phyloP scores from a whole-genome alignment of 1,139 yeast genomes.

The Saccharomycopsis hybrid region DNA sequence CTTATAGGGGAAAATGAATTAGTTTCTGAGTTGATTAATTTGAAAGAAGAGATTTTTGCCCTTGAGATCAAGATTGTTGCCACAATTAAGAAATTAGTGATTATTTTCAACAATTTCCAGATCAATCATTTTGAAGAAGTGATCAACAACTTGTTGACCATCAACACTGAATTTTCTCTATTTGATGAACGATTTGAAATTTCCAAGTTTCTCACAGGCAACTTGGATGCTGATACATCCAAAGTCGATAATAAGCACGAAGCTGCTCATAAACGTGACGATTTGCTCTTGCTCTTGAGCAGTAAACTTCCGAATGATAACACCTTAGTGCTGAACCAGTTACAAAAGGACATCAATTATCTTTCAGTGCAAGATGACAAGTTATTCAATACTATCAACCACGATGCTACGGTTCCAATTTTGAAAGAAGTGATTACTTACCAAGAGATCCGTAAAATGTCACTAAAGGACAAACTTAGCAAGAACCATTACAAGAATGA shows the following conservation, averaged over 20 bases:
- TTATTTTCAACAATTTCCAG: slow-evolving; percentile 19
- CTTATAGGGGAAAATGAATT: slow-evolving; percentile 13
- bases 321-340: slow-evolving; percentile 5
- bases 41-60: slow-evolving; percentile 19
- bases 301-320: slow-evolving; percentile 19
- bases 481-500: slow-evolving; percentile 13
- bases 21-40: slow-evolving; percentile 13
- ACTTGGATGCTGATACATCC: slow-evolving; percentile 7
- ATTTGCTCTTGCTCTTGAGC: slow-evolving; percentile 15
- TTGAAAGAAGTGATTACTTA: slow-evolving; percentile 18
- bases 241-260: not conserved
- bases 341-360: slow-evolving; percentile 13
- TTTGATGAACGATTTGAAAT: slow-evolving; percentile 20
- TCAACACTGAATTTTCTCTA: slow-evolving; percentile 15
- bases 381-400: slow-evolving; percentile 15
- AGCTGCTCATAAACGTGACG: slow-evolving; percentile 9
- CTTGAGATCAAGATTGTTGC: slow-evolving; percentile 17
- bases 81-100: slow-evolving; percentile 16
- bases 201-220: slow-evolving; percentile 15
- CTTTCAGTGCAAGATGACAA: slow-evolving; percentile 12
- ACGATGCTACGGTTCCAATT: slow-evolving; percentile 18
- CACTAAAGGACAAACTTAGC: slow-evolving; percentile 16
- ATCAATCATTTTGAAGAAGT: slow-evolving; percentile 18
- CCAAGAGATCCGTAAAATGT: slow-evolving; percentile 16
- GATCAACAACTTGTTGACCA: slow-evolving; percentile 14